Conservation (phyloP, 371 early-diverging fungal species). For the Phascolomyces articulosus region DNA sequence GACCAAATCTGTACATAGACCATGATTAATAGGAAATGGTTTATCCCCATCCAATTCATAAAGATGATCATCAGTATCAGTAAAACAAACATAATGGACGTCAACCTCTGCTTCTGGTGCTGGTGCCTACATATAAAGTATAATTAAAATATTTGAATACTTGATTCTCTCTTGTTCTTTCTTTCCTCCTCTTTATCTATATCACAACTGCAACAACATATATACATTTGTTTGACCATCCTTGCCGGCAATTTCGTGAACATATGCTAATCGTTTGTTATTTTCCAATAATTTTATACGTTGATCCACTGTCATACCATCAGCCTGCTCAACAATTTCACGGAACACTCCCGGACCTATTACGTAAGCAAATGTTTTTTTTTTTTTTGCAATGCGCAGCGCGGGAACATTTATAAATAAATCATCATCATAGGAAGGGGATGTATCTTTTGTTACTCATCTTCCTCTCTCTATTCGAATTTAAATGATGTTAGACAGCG, state of each 20-base stretch:
- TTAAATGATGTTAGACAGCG: constrained; percentile 29
- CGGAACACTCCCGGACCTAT: constrained; percentile 57
- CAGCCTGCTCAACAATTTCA: constrained; percentile 57
- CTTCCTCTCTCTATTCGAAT: no score
- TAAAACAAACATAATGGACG: constrained; percentile 75
- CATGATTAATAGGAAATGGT: constrained; percentile 80
- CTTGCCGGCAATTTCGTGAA: constrained; percentile 57
- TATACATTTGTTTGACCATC: constrained; percentile 72
- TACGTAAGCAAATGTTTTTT: no score
- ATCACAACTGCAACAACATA: background rate
- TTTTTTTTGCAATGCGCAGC: no score
- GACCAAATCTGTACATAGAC: constrained; percentile 59
- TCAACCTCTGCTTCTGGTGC: constrained; percentile 67
- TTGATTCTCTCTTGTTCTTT: background rate
- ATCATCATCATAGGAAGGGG: no score
- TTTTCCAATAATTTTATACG: constrained; percentile 68
- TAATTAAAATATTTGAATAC: background rate
- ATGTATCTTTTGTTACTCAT: no score
- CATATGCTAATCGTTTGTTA: constrained; percentile 49
- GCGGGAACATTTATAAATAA: no score
- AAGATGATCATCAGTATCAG: constrained; percentile 65
- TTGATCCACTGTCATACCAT: constrained; percentile 58
- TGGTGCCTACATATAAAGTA: constrained; percentile 44
- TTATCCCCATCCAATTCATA: constrained; percentile 87
- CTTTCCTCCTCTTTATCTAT: no score